These are phyloP conservation scores for Xerocomus potaroensis DNA, from an alignment of 768 basidiomycete genomes.

Conservation along the genomic window DNA sequence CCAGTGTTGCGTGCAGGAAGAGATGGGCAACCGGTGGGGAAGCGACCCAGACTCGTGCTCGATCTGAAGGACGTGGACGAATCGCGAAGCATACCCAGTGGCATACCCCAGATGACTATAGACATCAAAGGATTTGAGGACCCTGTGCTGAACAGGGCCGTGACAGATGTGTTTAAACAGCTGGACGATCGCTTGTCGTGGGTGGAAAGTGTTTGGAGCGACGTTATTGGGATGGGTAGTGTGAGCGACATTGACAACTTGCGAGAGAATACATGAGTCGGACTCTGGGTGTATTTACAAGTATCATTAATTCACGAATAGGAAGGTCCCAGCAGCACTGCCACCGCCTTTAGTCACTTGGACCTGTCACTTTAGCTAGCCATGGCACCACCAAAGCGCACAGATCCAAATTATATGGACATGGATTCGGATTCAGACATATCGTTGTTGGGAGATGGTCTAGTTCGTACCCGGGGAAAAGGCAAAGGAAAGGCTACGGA, in stretches of 20 bases:
- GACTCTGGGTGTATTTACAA: no score
- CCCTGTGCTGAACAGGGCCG: conserved; percentile 43
- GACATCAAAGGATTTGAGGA: conserved; percentile 68
- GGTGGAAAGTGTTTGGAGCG: conserved; percentile 54
- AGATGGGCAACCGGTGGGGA: conserved; percentile 16
- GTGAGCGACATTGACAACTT: background rate
- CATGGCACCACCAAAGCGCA: conserved; percentile 26
- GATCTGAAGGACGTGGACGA: conserved; percentile 20
- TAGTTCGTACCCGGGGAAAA: conserved; percentile 49
- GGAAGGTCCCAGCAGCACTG: no score
- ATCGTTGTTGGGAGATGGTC: conserved; percentile 51
- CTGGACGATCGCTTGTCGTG: conserved; percentile 45
- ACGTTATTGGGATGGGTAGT: conserved; percentile 28
- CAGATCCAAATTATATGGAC: conserved; percentile 41
- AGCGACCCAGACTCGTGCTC: conserved; percentile 27
- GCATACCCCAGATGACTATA: conserved; percentile 4
- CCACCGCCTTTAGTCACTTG: no score
- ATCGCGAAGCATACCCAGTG: background rate
- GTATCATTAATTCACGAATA: no score
- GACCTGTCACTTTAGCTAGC: background rate
- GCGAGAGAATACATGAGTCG: no score
- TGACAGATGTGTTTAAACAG: conserved; percentile 39
- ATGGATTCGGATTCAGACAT: conserved; percentile 72
- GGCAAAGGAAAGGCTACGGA: conserved; percentile 51
- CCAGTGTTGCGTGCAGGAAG: conserved; percentile 33